Base-by-base conservation (phyloP, 257 asterid genomes). In the Echium plantagineum region DNA sequence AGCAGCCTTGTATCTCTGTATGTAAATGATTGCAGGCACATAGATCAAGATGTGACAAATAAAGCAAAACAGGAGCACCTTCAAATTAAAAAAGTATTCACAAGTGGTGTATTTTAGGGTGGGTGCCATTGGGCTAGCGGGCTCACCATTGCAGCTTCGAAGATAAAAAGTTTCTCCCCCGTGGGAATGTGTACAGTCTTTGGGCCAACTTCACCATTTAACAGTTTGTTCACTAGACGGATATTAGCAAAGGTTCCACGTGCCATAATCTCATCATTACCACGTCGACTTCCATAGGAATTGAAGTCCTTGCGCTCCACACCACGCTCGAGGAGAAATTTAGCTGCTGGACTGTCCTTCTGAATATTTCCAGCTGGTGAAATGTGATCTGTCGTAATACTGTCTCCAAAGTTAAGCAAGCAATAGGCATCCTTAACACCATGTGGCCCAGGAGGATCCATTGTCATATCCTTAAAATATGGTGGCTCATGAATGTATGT, bases 401-500 rank as follows among this genome's bases (percentile, higher is more conserved):
- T 87, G 66, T 87, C 96, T 0, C 98, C 98, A 58, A 85, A 87
- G 76, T 87, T 90, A 60, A 90, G 78, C 81, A 90, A 82, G 73
- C 98, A 90, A 73, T 83, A 87, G 57, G 98, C 98, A 60, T 90
- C 95, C 77, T 90, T 85, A 19, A 87, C 96, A 55, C 87, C 95
- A 47, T 70, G 83, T 21, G 98, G 79, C 26, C 98, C 98, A 0
- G 98, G 98, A 68, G 98, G 96, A 65, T 83, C 74, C 95, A 90
- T 85, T 68, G 94, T 85, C 93, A 90, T 87, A 64, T 72, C 64
- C 87, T 90, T 85, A 63, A 90, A 90, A 76, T 90, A 90, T 32
- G 98, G 98, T 20, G 96, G 96, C 71, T 90, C 95, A 9, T 90
- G 98, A 70, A 90, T 90, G 84, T 90, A 90, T 17, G 98, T 87